A percentile compares a stretch with the other conserved stretches of the same genome.
Evolutionary conservation across 176 grass and related monocot genomes (phyloP).

Genomic region (Chloris gayana): DNA sequence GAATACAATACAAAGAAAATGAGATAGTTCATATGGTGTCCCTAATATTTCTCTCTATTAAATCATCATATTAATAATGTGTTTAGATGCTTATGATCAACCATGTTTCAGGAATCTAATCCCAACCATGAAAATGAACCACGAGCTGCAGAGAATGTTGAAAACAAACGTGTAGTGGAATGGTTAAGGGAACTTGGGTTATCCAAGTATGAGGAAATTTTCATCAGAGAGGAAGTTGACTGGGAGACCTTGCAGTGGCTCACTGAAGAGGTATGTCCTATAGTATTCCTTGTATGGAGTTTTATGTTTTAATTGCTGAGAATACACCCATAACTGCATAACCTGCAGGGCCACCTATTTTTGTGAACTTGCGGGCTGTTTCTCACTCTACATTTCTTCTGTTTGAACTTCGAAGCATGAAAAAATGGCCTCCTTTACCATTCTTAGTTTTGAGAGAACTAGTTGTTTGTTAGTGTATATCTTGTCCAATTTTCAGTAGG

Average conservation of each 20-base stretch:
- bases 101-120: slow-evolving; percentile 54
- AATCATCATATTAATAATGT: not conserved
- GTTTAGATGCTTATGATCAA: slow-evolving; percentile 13
- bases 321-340: not conserved
- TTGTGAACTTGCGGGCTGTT: not conserved
- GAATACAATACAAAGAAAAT: slow-evolving; percentile 22
- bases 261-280: slow-evolving; percentile 79
- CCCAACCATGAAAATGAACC: slow-evolving; percentile 43
- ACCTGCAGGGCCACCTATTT: slow-evolving; percentile 1
- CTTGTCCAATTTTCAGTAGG: not conserved
- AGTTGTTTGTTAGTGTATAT: not conserved
- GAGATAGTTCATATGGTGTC: not conserved
- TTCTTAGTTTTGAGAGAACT: not conserved
- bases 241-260: slow-evolving; percentile 89
- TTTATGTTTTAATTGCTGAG: slow-evolving; percentile 8
- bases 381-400: not conserved
- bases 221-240: slow-evolving; percentile 86
- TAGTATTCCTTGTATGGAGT: not conserved
- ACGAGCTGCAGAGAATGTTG: slow-evolving; percentile 48
- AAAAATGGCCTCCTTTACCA: not conserved
- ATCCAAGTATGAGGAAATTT: slow-evolving; percentile 80
- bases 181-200: slow-evolving; percentile 76
- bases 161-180: slow-evolving; percentile 49
- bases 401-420: not conserved
- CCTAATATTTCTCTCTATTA: not conserved